A percentile compares a stretch with the other conserved stretches of the same genome.
Evolutionary conservation across 169 alveolate species (phyloP).

Genomic region (Plasmodium gallinaceum): DNA sequence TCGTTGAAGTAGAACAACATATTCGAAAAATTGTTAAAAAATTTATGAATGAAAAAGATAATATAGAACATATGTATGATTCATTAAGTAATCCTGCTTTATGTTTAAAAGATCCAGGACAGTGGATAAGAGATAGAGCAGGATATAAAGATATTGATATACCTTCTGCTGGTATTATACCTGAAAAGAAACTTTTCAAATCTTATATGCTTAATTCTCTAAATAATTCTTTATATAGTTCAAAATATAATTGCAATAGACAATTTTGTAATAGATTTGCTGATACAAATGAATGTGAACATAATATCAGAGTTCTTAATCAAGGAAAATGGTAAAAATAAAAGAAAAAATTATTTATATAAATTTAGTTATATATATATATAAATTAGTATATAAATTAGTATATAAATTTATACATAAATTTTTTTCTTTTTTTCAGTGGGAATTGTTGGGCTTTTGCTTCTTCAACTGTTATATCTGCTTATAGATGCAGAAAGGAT

Average conservation of each 20-base stretch:
- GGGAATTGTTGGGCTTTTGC: conserved; percentile 76
- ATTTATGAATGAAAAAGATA: conserved; percentile 20
- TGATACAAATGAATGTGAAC: conserved; percentile 58
- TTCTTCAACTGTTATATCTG: conserved; percentile 35
- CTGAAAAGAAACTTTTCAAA: conserved; percentile 46
- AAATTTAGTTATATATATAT: not conserved
- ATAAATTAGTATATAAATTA: not conserved
- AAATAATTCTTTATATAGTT: conserved; percentile 34
- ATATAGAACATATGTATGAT: conserved; percentile 53
- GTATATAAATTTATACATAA: not conserved
- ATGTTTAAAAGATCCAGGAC: conserved; percentile 48
- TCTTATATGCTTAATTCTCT: conserved; percentile 18
- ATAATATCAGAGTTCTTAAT: conserved; percentile 49
- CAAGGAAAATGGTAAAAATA: conserved; percentile 57
- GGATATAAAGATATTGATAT: conserved; percentile 44
- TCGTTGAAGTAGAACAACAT: conserved; percentile 33
- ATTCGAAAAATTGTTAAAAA: conserved; percentile 15
- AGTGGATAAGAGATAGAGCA: conserved; percentile 53
- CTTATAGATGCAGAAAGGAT: conserved; percentile 58
- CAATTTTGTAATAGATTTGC: conserved; percentile 43
- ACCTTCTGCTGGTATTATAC: conserved; percentile 60
- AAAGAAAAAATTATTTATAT: not conserved
- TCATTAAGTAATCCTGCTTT: conserved; percentile 48
- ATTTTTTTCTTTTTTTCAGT: conserved; percentile 7
- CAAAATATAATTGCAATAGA: conserved; percentile 26